phyloP scores from a whole-genome alignment of 2,329 filamentous ascomycete species.

The Exophiala sp. region DNA sequence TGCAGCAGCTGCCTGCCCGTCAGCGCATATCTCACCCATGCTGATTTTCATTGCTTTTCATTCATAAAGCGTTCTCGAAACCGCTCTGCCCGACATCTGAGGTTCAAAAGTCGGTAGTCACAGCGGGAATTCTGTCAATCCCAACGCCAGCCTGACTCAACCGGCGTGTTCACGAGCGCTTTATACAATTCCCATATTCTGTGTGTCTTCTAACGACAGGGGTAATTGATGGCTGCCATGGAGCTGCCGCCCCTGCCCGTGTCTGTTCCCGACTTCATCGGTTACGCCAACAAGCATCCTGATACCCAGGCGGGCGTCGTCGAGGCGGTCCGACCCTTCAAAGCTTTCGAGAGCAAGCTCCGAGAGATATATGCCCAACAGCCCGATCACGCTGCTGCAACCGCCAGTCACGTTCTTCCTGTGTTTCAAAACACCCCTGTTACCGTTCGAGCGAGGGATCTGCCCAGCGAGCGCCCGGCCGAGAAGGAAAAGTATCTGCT shows the following conservation, averaged over 20 bases:
- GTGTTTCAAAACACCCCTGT: constrained; percentile 32
- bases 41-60: background rate
- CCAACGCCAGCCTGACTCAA: too few species aligned
- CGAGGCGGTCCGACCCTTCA: constrained; percentile 35
- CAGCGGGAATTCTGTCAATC: too few species aligned
- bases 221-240: background rate
- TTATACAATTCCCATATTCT: too few species aligned
- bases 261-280: constrained; percentile 16
- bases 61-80: too few species aligned
- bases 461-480: constrained; percentile 31
- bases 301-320: constrained; percentile 29
- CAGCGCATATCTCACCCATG: background rate
- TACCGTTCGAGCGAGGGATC: constrained; percentile 33
- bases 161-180: too few species aligned
- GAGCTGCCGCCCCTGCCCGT: constrained; percentile 21
- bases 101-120: too few species aligned
- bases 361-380: constrained; percentile 39
- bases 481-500: constrained; percentile 35
- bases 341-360: constrained; percentile 34
- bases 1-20: constrained; percentile 3
- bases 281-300: constrained; percentile 25
- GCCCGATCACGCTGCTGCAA: constrained; percentile 31
- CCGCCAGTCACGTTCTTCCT: constrained; percentile 34
- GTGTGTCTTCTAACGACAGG: too few species aligned
- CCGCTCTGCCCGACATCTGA: too few species aligned